Base-by-base conservation (phyloP, 768 basidiomycete genomes). In the Suillus subaureus region DNA sequence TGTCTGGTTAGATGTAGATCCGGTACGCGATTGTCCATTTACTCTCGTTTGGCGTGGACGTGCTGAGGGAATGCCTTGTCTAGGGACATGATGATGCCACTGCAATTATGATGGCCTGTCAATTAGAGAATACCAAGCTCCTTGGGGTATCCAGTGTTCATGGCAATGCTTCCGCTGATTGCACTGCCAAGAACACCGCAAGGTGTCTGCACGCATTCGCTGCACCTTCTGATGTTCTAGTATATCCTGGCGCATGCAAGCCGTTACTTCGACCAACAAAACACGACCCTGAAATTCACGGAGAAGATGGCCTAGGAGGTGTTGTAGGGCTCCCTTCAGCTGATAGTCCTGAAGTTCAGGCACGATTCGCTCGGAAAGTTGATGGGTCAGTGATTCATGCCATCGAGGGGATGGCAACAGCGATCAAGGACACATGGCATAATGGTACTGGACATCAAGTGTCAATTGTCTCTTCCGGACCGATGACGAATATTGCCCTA, bases 21-120 rank as follows among this genome's bases (percentile, higher is more conserved):
- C 89, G 15, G 89, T 89, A 73, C 40, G 85, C 70, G 39, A 47
- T 43, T 40, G 49, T 26, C 31, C n/a, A 39, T 35, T 8, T 16
- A 54, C 21, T 39, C 33, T 21, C 33, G 15, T 37, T 11, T 18
- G 23, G 13, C 18, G 23, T 64, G 54, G 51, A 28, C 13, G 39
- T 65, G 13, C 49, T 62, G 43, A 58, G 16, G 11, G 16, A 18
- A 28, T 1, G 9, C 18, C 8, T 40, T 52, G 16, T 62, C 55
- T 61, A 93, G 92, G 94, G 94, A 16, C 94, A 96, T 71, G 94
- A 97, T 71, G 94, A 96, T 79, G 95, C 92, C 6, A 88, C 87
- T 13, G 93, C 93, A 4, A 88, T 96, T 61, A 79, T 96, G 72
- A 78, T 96, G 11, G 93, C 92, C 5, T 72, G 91, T 6, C 86